Evolutionary conservation across 441 rosid genomes (phyloP).

Genomic region (Adansonia rubrostipa): DNA sequence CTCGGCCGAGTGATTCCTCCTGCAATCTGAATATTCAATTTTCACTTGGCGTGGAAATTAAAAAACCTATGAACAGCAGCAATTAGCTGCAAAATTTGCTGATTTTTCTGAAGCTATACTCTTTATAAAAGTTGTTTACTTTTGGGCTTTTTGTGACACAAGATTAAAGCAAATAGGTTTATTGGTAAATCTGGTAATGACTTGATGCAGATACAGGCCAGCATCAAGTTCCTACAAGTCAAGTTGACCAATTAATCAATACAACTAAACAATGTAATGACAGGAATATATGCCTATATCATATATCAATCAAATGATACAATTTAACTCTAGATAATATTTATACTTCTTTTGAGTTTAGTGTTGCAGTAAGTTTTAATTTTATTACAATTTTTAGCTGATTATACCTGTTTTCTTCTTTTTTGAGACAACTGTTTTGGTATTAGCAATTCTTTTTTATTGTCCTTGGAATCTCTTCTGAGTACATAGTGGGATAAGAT

Average conservation of each 20-base stretch:
- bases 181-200: constrained; percentile 2
- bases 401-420: constrained; percentile 4
- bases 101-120: constrained; percentile 82
- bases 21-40: constrained; percentile 92
- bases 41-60: constrained; percentile 97
- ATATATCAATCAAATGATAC: not conserved
- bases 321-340: not conserved
- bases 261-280: not conserved
- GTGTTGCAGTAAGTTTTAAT: constrained; percentile 1
- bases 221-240: not conserved
- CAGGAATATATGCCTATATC: not conserved
- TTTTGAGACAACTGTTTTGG: not conserved
- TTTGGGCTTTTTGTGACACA: constrained; percentile 18
- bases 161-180: not conserved
- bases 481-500: not conserved
- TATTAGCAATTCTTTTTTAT: not conserved
- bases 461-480: constrained; percentile 1
- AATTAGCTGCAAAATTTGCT: constrained; percentile 75
- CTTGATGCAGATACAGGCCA: not conserved
- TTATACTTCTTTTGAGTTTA: constrained; percentile 15
- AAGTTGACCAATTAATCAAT: not conserved
- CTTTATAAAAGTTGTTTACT: constrained; percentile 3
- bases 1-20: constrained; percentile 84
- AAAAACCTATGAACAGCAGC: constrained; percentile 88
- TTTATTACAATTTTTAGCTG: not conserved